phyloP scores from a whole-genome alignment of 2,329 filamentous ascomycete genomes.

The Sarocladium oryzae region DNA sequence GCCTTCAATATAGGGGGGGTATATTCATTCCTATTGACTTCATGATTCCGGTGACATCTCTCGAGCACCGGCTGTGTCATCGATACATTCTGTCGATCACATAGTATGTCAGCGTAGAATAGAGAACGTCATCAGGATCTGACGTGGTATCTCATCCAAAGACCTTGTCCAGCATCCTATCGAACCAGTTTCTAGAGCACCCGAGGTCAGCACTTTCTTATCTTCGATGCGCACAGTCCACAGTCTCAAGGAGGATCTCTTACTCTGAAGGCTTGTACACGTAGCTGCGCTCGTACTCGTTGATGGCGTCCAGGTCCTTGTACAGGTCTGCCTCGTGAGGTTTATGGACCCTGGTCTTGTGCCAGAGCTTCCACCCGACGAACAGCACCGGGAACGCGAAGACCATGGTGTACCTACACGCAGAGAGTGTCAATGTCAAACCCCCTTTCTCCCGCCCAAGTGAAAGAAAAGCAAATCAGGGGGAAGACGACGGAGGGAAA shows the following conservation, averaged over 20 bases:
- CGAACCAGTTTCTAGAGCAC: conserved; percentile 14
- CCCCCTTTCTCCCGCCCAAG: no score
- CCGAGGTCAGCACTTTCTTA: not conserved
- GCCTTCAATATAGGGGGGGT: no score
- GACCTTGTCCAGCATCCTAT: conserved; percentile 13
- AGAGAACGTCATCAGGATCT: no score
- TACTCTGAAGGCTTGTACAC: conserved; percentile 47
- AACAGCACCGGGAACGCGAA: conserved; percentile 64
- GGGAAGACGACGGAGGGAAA: not conserved
- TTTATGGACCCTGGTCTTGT: conserved; percentile 52
- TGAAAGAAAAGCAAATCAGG: no score
- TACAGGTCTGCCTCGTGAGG: conserved; percentile 56
- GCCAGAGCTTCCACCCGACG: conserved; percentile 63
- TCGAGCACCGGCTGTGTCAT: no score
- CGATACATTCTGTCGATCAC: no score
- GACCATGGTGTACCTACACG: conserved; percentile 65
- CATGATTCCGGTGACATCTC: no score
- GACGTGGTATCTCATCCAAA: conserved; percentile 12
- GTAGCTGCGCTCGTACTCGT: conserved; percentile 59
- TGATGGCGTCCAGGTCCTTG: conserved; percentile 58
- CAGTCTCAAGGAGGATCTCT: conserved; percentile 23
- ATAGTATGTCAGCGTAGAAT: no score
- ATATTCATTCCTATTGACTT: no score
- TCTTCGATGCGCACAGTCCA: no score
- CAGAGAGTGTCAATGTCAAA: no score